phyloP scores from a whole-genome alignment of 2,329 filamentous ascomycete genomes.

The Phialophora verrucosa region DNA sequence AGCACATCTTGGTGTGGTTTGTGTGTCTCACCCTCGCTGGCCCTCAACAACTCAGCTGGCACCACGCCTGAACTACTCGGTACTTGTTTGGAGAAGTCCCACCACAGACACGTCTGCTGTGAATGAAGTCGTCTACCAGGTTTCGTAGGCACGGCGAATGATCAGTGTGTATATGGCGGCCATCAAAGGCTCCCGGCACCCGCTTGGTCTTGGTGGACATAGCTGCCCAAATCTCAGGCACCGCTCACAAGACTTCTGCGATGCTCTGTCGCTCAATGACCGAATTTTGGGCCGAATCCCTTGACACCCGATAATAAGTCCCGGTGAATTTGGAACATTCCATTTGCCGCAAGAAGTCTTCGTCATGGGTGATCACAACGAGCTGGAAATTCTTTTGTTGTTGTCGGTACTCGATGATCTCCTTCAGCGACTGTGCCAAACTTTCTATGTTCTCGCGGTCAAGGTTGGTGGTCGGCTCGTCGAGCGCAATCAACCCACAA shows the following conservation, averaged over 20 bases:
- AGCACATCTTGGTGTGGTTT: neutral
- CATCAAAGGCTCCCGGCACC: no score
- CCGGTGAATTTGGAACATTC: slow-evolving; percentile 92
- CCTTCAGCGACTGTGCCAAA: slow-evolving; percentile 80
- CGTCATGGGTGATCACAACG: slow-evolving; percentile 98
- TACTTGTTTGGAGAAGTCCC: neutral
- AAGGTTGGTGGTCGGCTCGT: slow-evolving; percentile 97
- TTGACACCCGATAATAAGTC: slow-evolving; percentile 83
- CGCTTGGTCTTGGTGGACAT: neutral
- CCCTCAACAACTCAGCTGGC: slow-evolving; percentile 6
- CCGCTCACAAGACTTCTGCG: slow-evolving; percentile 51
- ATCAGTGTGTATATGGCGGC: slow-evolving; percentile 15
- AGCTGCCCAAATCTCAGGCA: neutral
- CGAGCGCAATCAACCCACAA: slow-evolving; percentile 93
- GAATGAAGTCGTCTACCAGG: slow-evolving; percentile 21
- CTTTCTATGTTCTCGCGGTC: slow-evolving; percentile 93
- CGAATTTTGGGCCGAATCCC: slow-evolving; percentile 85
- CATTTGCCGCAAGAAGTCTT: slow-evolving; percentile 93
- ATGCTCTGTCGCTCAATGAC: slow-evolving; percentile 73
- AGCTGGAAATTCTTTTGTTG: slow-evolving; percentile 95
- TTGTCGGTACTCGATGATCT: slow-evolving; percentile 82
- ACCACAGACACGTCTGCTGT: slow-evolving; percentile 12
- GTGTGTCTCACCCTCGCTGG: slow-evolving; percentile 8
- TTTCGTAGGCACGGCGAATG: slow-evolving; percentile 22
- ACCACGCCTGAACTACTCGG: neutral